These are phyloP conservation scores for Mikania micrantha DNA, from an alignment of 129 eudicot genomes.

Conservation along the genomic window DNA sequence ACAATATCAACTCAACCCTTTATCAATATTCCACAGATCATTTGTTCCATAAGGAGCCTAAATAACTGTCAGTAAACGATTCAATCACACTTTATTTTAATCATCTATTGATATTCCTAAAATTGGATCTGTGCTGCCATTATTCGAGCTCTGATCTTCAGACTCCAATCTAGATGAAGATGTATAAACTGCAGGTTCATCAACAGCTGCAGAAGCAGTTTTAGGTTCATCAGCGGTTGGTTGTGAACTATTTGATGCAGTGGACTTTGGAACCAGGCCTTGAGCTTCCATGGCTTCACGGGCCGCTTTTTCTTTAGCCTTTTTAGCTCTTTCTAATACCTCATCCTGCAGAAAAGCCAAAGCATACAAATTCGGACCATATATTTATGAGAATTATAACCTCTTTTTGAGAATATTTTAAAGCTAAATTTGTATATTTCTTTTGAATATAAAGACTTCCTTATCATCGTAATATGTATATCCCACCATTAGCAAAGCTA, in stretches of 20 bases:
- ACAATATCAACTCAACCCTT: not conserved
- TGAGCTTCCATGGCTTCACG: conserved; percentile 70
- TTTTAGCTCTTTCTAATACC: conserved; percentile 80
- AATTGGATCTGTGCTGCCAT: conserved; percentile 24
- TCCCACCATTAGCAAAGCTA: too few relatives aligned
- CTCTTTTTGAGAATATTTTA: not conserved
- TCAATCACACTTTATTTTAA: conserved; percentile 16
- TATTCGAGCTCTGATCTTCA: conserved; percentile 17
- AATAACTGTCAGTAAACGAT: too few relatives aligned
- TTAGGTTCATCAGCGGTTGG: conserved; percentile 16
- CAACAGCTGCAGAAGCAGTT: conserved; percentile 14
- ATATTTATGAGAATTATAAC: not conserved
- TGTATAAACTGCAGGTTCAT: conserved; percentile 16
- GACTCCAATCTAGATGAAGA: conserved; percentile 19
- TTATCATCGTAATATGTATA: too few relatives aligned
- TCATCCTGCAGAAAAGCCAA: conserved; percentile 65
- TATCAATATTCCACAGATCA: conserved; percentile 16
- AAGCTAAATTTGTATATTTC: not conserved
- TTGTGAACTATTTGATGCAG: conserved; percentile 20
- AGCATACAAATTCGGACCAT: not conserved
- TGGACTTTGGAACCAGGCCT: conserved; percentile 41
- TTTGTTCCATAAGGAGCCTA: conserved; percentile 16
- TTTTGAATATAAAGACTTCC: not conserved
- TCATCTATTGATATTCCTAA: conserved; percentile 29
- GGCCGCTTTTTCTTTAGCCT: conserved; percentile 87